Base-by-base conservation (phyloP, 108 stramenopile species). In the Cylindrotheca fusiformis region DNA sequence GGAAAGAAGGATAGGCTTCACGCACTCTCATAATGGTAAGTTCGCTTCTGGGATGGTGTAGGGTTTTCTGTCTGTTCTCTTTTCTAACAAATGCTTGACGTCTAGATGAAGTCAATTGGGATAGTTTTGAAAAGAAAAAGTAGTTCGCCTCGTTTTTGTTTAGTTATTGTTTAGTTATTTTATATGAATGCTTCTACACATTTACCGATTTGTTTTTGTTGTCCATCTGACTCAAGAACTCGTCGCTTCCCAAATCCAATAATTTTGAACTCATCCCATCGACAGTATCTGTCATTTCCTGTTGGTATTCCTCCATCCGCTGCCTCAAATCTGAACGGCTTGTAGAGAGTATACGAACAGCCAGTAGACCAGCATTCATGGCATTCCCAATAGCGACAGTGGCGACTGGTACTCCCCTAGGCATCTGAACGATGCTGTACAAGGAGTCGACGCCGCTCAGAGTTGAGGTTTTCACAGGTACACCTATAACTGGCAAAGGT, bases 371-470 rank as follows among this genome's bases (percentile, higher is more conserved):
- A 0, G 97, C 97, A 78, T 99, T 99, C 74, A 76, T 89, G 30
- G 96, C 95, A 77, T 98, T 99, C 22, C 97, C 98, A 67, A 99
- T 98, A n/a, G 95, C 98, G 2, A 99, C 97, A n/a, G 99, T 99
- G 5, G 99, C 99, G 30, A 98, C 97, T 12, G 99, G 99, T 18
- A 99, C 83, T 23, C 99, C 99, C 18, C 97, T 69, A 5, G 99
- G 99, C 97, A 99, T 99, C 80, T 99, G 99, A 10, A 97, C 96
- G 69, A 99, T 98, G 58, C 93, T 95, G 67, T 95, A 82, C 27
- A 99, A 72, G 14, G 96, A 97, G 65, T 99, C 99, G 48, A 96
- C 87, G 6, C 99, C 99, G 65, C 90, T 96, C 36, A 99, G 77
- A 4, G 97, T 97, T 6, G 95, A 95, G 2, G 97, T 98, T 71